Evolutionary conservation across 1,139 yeast genomes (phyloP).

Genomic region (Saccharomyces uvarum): DNA sequence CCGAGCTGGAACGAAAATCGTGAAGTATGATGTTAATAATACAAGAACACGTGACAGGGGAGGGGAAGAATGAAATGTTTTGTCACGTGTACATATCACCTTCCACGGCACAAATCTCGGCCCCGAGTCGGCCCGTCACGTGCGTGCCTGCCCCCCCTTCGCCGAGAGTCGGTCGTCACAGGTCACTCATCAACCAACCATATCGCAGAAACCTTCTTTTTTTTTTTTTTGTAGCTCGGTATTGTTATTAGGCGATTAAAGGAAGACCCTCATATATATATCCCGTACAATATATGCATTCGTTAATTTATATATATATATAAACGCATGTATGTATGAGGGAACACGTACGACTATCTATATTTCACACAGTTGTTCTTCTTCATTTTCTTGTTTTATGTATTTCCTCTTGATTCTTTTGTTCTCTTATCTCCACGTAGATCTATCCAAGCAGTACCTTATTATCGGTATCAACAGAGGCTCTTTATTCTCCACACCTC

Average conservation of each 20-base stretch:
- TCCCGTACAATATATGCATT: neutral
- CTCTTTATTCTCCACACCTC: neutral
- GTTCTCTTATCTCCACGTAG: neutral
- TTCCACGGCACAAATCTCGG: neutral
- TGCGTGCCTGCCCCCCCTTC: neutral
- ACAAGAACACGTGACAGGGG: neutral
- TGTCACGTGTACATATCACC: neutral
- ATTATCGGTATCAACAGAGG: neutral
- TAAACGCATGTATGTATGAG: neutral
- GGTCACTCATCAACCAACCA: constrained; percentile 1
- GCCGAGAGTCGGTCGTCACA: neutral
- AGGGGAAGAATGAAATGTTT: neutral
- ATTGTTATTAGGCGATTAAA: neutral
- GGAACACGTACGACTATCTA: neutral
- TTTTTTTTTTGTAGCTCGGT: neutral
- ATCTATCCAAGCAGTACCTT: neutral
- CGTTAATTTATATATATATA: neutral
- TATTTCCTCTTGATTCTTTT: neutral
- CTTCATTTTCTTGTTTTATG: neutral
- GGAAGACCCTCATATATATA: constrained; percentile 1
- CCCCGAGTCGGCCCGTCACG: neutral
- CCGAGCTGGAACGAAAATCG: neutral
- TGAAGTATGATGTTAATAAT: neutral
- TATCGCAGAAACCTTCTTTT: neutral
- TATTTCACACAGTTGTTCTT: neutral